Base-by-base conservation (phyloP, 2,329 filamentous ascomycete species). In the Leptographium galeiforme region DNA sequence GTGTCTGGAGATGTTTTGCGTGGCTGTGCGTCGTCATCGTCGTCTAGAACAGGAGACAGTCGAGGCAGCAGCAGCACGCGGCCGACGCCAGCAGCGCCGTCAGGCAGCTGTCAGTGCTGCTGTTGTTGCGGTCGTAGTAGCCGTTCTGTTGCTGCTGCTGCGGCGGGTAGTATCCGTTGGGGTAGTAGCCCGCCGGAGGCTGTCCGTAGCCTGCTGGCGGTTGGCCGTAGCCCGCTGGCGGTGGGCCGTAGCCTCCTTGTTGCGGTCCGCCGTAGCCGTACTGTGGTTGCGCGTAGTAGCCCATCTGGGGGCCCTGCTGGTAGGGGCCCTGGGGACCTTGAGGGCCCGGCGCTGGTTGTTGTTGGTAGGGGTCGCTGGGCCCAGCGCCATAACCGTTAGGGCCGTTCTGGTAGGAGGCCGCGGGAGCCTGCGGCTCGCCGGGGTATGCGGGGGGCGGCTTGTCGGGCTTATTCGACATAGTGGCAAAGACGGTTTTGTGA, bases 11-110 rank as follows among this genome's bases (percentile, higher is more conserved):
- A 25, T 48, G 11, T 38, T 38, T 48, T 6, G 6, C 39, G 8
- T 47, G 25, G 25, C 12, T 32, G 32, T 8, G 45, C 32, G 16
- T 33, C n/a, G n/a, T n/a, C n/a, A n/a, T 1, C 32, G 13, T 6
- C 32, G n/a, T 40, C 62, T 73, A 81, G 61, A 78, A 79, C n/a
- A 80, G 62, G 25, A 67, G 58, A 46, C 70, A 67, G 58, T 81
- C 77, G 61, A 81, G 62, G 61, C 77, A 81, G 66, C 77, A 81
- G 63, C 77, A 81, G 63, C 76, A 79, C 1, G 77, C 77, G 56
- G 77, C 61, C 57, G 69, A 69, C 16, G 74, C 77, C 16, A 78
- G 59, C 52, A 78, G 62, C 44, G 72, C 74, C 38, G 71, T 70
- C 44, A 77, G 59, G 52, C 66, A 67, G 14, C 67, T 64, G 16